phyloP scores from a whole-genome alignment of 129 eudicot genomes.

The Sambucus nigra region DNA sequence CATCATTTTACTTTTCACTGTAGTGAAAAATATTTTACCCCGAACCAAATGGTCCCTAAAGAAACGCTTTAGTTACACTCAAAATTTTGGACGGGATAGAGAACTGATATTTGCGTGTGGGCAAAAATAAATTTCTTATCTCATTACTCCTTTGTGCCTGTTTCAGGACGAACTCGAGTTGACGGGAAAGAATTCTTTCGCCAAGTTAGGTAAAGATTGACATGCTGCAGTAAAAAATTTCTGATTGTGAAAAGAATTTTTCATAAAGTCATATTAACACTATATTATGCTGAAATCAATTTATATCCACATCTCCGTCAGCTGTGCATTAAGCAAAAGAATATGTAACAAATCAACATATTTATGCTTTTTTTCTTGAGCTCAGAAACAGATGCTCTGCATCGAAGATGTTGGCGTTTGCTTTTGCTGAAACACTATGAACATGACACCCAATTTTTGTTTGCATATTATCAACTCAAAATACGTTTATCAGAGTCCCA shows the following conservation, averaged over 20 bases:
- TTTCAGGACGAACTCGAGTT: slow-evolving; percentile 73
- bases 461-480: too few species aligned
- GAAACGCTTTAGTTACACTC: too few species aligned
- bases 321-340: background rate
- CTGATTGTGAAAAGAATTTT: slow-evolving; percentile 9
- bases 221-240: slow-evolving; percentile 1
- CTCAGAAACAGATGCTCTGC: background rate
- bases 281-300: background rate
- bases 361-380: background rate
- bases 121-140: too few species aligned
- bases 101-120: too few species aligned
- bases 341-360: background rate
- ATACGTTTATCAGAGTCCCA: too few species aligned
- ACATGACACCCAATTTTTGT: background rate
- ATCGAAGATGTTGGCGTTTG: background rate
- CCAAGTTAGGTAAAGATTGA: slow-evolving; percentile 94
- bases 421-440: background rate
- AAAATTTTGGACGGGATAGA: too few species aligned
- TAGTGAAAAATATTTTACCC: too few species aligned
- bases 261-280: background rate
- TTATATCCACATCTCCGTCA: background rate
- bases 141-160: slow-evolving; percentile 11
- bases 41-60: too few species aligned
- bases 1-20: too few species aligned
- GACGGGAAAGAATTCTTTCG: slow-evolving; percentile 97